phyloP scores from a whole-genome alignment of 768 basidiomycete genomes.

The Porpolomopsis calyptriformis region DNA sequence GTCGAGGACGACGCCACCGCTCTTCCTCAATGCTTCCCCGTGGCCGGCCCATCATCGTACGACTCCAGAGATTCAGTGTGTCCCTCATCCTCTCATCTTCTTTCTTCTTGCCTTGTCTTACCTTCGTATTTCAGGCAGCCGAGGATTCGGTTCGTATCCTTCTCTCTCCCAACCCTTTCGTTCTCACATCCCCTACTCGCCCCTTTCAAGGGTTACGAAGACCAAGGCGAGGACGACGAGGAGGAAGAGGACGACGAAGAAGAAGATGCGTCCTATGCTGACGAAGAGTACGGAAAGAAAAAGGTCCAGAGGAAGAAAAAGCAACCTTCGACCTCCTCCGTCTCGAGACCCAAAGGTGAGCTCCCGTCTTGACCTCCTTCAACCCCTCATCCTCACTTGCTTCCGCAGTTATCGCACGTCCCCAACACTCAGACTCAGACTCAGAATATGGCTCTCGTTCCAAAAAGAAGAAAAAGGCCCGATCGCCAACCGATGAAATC shows the following conservation, averaged over 20 bases:
- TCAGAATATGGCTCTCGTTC: conserved; percentile 80
- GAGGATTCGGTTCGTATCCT: conserved; percentile 49
- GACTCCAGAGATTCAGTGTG: conserved; percentile 31
- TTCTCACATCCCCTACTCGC: conserved; percentile 14
- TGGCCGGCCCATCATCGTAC: conserved; percentile 27
- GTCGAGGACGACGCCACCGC: conserved; percentile 43
- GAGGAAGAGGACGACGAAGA: conserved; percentile 50
- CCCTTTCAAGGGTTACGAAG: conserved; percentile 34
- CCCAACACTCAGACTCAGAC: conserved; percentile 65
- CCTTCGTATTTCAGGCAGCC: conserved; percentile 27
- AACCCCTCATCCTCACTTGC: not conserved
- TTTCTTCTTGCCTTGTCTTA: conserved; percentile 11
- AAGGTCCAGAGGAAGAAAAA: conserved; percentile 63
- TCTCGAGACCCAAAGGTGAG: conserved; percentile 50
- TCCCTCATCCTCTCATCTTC: conserved; percentile 11
- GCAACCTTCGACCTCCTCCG: conserved; percentile 25
- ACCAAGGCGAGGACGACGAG: no score
- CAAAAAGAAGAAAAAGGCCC: conserved; percentile 73
- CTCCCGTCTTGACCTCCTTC: conserved; percentile 7
- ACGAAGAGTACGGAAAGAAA: conserved; percentile 67
- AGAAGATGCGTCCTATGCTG: conserved; percentile 69
- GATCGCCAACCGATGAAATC: conserved; percentile 53
- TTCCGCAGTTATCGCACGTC: conserved; percentile 37
- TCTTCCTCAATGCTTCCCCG: conserved; percentile 22
- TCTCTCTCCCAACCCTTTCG: conserved; percentile 1